A percentile compares a stretch with the other conserved stretches of the same genome.
Conservation (phyloP, 495 filamentous ascomycete genomes). For the Mycothermus thermophilus region DNA sequence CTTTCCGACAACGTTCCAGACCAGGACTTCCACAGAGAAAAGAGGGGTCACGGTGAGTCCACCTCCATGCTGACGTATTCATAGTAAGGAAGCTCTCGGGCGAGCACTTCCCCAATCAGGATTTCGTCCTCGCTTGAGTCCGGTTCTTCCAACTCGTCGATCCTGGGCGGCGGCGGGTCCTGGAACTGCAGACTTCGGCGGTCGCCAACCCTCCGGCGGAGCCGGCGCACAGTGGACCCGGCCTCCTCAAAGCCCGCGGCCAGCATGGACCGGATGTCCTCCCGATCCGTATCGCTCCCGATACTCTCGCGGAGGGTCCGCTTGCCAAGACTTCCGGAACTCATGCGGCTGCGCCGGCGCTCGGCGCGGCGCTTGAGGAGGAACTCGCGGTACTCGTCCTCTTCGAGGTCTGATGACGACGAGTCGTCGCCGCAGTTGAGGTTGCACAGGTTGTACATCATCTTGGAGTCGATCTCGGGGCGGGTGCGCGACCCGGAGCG, state of each 20-base stretch:
- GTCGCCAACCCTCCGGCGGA: conserved; percentile 34
- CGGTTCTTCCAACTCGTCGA: conserved; percentile 40
- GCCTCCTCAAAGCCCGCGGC: conserved; percentile 21
- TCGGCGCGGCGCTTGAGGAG: conserved; percentile 23
- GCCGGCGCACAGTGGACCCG: conserved; percentile 31
- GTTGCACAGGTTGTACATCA: conserved; percentile 27
- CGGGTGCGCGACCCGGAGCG: conserved; percentile 23
- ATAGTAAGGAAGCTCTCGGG: conserved; percentile 37
- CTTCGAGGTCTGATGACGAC: conserved; percentile 29
- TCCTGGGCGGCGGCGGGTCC: conserved; percentile 34
- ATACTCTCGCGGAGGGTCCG: conserved; percentile 38
- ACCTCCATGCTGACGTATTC: conserved; percentile 32
- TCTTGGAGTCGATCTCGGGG: conserved; percentile 24
- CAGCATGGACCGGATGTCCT: conserved; percentile 33
- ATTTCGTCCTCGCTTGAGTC: conserved; percentile 35
- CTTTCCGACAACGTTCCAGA: too few species aligned
- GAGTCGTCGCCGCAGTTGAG: conserved; percentile 28
- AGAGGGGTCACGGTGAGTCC: conserved; percentile 26
- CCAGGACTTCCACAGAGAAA: neutral
- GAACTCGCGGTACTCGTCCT: conserved; percentile 23
- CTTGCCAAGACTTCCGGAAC: conserved; percentile 39
- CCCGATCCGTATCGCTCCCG: conserved; percentile 38
- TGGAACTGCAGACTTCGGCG: conserved; percentile 36
- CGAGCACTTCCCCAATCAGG: conserved; percentile 27
- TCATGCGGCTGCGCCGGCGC: conserved; percentile 33